These are phyloP conservation scores for Podaxis sp. DNA, from an alignment of 768 basidiomycete species.

Conservation along the genomic window DNA sequence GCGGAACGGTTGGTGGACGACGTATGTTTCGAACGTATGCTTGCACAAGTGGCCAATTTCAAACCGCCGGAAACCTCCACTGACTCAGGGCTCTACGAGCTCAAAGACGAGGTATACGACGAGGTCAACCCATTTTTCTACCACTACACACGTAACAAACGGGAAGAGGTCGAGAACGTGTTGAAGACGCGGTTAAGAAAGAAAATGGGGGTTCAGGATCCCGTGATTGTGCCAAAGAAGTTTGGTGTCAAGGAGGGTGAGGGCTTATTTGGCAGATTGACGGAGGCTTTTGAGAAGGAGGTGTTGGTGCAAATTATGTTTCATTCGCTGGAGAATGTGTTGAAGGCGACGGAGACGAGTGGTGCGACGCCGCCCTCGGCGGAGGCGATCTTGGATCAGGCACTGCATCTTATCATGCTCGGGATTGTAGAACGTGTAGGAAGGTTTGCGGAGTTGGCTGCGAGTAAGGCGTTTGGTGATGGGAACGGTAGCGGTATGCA, in stretches of 20 bases:
- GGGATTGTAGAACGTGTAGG: conserved; percentile 71
- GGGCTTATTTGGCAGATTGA: conserved; percentile 53
- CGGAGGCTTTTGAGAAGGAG: conserved; percentile 65
- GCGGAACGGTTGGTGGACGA: conserved; percentile 89
- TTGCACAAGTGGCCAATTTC: conserved; percentile 81
- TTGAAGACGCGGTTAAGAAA: conserved; percentile 68
- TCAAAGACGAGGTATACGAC: conserved; percentile 78
- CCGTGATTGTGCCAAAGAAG: conserved; percentile 74
- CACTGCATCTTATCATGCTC: conserved; percentile 83
- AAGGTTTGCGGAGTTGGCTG: conserved; percentile 60
- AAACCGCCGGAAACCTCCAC: conserved; percentile 73
- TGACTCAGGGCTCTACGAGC: conserved; percentile 86
- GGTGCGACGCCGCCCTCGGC: conserved; percentile 65
- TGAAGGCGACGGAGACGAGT: conserved; percentile 60
- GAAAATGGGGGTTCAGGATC: conserved; percentile 53
- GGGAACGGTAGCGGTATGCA: conserved; percentile 32
- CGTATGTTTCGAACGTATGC: conserved; percentile 74
- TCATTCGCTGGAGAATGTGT: conserved; percentile 75
- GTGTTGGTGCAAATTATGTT: conserved; percentile 81
- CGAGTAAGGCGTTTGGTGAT: conserved; percentile 44
- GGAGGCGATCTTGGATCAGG: conserved; percentile 92
- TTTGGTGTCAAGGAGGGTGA: conserved; percentile 67
- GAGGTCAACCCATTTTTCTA: conserved; percentile 96
- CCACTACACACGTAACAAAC: conserved; percentile 91
- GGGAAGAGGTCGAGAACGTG: conserved; percentile 86